Conservation (phyloP, 2,329 filamentous ascomycete species). For the Aspergillus sergii region DNA sequence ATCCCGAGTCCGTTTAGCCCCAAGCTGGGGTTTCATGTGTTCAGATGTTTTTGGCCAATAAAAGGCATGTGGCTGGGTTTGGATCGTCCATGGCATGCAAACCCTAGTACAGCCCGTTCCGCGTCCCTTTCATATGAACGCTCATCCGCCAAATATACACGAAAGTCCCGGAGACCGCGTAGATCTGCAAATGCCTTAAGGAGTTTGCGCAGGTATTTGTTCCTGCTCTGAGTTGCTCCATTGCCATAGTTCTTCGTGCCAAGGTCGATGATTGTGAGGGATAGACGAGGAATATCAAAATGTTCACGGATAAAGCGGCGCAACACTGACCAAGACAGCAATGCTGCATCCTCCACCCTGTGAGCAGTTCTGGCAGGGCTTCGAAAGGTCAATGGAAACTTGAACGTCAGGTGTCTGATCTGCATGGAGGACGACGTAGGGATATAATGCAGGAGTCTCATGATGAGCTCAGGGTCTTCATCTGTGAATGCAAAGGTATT, state of each 20-base stretch:
- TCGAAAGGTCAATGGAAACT: conserved; percentile 21
- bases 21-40: background rate
- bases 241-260: conserved; percentile 9
- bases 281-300: conserved; percentile 24
- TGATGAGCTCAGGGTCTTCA: conserved; percentile 25
- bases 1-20: background rate
- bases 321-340: conserved; percentile 27
- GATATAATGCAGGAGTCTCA: conserved; percentile 22
- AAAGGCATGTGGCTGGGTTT: conserved; percentile 1
- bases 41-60: conserved; percentile 5
- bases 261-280: conserved; percentile 24
- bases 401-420: conserved; percentile 25
- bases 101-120: conserved; percentile 20
- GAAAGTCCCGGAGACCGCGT: conserved; percentile 22
- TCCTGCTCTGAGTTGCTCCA: conserved; percentile 4
- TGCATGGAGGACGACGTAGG: conserved; percentile 22
- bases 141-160: conserved; percentile 23
- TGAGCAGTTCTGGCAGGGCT: conserved; percentile 3
- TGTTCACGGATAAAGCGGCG: conserved; percentile 33
- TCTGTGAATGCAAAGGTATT: conserved; percentile 27
- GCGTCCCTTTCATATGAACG: conserved; percentile 20
- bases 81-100: background rate
- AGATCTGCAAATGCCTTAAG: conserved; percentile 23
- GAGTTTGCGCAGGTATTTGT: conserved; percentile 21
- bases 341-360: conserved; percentile 11